phyloP scores from a whole-genome alignment of 768 basidiomycete species.

The Suillus paluster region DNA sequence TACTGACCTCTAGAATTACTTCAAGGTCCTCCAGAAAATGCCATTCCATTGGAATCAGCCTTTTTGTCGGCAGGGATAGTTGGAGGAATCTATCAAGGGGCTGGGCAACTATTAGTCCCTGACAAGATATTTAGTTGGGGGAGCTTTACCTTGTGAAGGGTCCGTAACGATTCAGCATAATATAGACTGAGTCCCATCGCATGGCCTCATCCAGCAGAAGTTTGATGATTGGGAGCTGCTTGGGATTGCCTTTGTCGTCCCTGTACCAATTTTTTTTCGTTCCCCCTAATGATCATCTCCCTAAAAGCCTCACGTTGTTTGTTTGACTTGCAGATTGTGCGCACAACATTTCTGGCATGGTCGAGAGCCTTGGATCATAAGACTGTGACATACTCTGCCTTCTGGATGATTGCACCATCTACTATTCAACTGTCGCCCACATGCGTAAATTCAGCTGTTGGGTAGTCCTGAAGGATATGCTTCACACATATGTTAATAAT shows the following conservation, averaged over 20 bases:
- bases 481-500: conserved; percentile 17
- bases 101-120: not conserved
- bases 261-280: no score
- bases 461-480: conserved; percentile 11
- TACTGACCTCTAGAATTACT: conserved; percentile 13
- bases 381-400: conserved; percentile 2
- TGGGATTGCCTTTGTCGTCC: no score
- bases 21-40: conserved; percentile 12
- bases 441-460: not conserved
- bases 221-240: no score
- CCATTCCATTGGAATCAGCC: conserved; percentile 2
- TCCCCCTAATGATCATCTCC: no score
- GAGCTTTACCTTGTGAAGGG: not conserved
- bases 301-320: not conserved
- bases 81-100: not conserved
- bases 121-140: not conserved
- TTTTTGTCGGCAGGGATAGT: no score
- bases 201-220: no score
- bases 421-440: conserved; percentile 2
- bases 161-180: not conserved
- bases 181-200: not conserved
- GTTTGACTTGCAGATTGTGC: not conserved
- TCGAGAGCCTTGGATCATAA: not conserved
- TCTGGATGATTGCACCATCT: not conserved
- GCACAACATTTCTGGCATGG: not conserved